Percentiles rank a stretch among this genome's conserved stretches.
These are phyloP conservation scores for Trametes pubescens DNA, from an alignment of 1,284 basidiomycete genomes.

Conservation along the genomic window DNA sequence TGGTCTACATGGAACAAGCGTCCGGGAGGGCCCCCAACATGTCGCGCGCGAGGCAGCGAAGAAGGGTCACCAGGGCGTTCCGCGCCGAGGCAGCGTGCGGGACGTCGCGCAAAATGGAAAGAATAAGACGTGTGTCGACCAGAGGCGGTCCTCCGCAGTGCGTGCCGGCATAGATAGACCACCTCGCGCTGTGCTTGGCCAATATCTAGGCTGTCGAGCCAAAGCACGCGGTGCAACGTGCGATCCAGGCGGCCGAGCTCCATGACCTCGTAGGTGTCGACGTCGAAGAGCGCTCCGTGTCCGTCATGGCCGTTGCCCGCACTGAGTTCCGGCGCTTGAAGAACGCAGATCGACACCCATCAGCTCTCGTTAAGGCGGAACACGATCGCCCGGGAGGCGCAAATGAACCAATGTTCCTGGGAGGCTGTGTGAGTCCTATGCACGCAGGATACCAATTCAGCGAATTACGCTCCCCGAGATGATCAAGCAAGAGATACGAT, in stretches of 20 bases:
- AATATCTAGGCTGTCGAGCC: slow-evolving; percentile 9
- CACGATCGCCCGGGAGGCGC: slow-evolving; percentile 7
- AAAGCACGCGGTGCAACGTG: neutral
- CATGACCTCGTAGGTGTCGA: slow-evolving; percentile 1
- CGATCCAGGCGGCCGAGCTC: neutral
- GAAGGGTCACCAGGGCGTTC: slow-evolving; percentile 26
- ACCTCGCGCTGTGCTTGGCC: neutral
- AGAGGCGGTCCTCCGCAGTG: slow-evolving; percentile 21
- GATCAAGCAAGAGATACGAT: neutral
- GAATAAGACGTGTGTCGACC: slow-evolving; percentile 12
- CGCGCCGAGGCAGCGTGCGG: slow-evolving; percentile 23
- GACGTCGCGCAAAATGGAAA: slow-evolving; percentile 18
- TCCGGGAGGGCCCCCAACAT: slow-evolving; percentile 23
- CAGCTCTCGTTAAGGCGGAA: slow-evolving; percentile 4
- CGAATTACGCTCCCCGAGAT: too few species aligned
- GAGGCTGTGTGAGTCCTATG: slow-evolving; percentile 8
- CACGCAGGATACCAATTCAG: too few species aligned
- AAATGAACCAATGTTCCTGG: slow-evolving; percentile 17
- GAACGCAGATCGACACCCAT: neutral
- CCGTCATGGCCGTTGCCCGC: slow-evolving; percentile 1
- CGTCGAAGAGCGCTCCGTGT: slow-evolving; percentile 8
- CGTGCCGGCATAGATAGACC: slow-evolving; percentile 19
- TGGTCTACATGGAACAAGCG: slow-evolving; percentile 13
- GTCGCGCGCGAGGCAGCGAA: slow-evolving; percentile 27
- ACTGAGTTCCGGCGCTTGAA: neutral